Base-by-base conservation (phyloP, 805 yeast genomes). In the Wickerhamiella azymoides region DNA sequence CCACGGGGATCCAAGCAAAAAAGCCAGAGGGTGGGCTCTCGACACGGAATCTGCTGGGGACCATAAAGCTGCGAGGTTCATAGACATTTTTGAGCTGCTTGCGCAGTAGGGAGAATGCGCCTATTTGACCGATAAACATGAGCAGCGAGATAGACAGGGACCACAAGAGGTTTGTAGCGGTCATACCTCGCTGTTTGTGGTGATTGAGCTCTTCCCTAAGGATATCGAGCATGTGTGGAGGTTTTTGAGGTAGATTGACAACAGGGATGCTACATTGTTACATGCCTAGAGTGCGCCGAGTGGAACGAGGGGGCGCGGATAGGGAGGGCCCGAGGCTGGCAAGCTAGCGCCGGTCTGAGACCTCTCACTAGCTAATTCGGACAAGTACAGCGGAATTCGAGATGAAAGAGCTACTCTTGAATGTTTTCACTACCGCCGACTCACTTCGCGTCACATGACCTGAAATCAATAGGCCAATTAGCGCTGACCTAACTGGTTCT, bases 1-100 rank as follows among this genome's bases (percentile, higher is more conserved):
- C 64, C 0, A 75, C 72, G 4, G 54, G 38, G 1, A 79, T 50
- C 89, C 89, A 83, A 3, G 67, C 67, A 25, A 78, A 66, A n/a
- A 72, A 60, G 0, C 74, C 72, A 11, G 62, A 56, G 1, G 56
- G 45, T 5, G 57, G 45, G 1, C 50, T 41, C 1, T 49, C 45
- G 5, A 65, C 64, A 48, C 68, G 62, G 46, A 63, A 64, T 18
- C 60, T 53, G 1, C 54, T 57, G 0, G 74, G 73, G 1, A 70
- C 72, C 50, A 64, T 67, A 48, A 63, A 67, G 33, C 73, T 63
- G 37, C 77, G 54, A 1, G 81, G 81, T 49, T 76, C 80, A 53
- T 79, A 79, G 11, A 79, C 58, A 11, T 60, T 51, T 11, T 59
- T 54, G 42, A 64, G 53, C 21, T 54, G 51, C 8, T 57, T 54